phyloP scores from a whole-genome alignment of 345 rosid genomes.

The Dipteronia sinensis region DNA sequence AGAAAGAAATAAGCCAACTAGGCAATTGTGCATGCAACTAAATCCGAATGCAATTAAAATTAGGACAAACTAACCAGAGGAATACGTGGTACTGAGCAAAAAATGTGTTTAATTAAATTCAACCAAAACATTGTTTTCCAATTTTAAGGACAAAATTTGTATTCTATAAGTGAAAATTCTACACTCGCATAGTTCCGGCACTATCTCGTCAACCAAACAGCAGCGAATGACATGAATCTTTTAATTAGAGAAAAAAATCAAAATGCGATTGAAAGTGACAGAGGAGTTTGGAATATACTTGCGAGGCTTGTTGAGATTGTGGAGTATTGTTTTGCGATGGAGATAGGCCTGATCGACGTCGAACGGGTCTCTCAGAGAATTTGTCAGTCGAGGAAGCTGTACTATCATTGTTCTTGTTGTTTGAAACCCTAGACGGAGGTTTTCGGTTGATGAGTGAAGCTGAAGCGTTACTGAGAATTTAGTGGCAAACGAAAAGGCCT shows the following conservation, averaged over 20 bases:
- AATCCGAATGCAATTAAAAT: no score
- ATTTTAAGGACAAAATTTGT: no score
- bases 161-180: no score
- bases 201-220: constrained; percentile 18
- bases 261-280: neutral
- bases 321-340: constrained; percentile 70
- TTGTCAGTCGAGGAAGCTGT: constrained; percentile 85
- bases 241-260: neutral
- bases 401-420: constrained; percentile 43
- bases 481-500: neutral
- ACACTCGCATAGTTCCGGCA: neutral
- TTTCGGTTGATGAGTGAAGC: neutral
- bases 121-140: neutral
- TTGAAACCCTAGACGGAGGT: neutral
- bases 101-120: no score
- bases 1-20: no score
- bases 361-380: constrained; percentile 80
- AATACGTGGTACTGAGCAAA: no score
- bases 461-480: neutral
- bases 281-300: constrained; percentile 34
- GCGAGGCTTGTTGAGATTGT: constrained; percentile 49
- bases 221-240: neutral
- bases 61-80: no score
- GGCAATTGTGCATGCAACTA: no score
- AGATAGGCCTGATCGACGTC: constrained; percentile 89